A percentile compares a stretch with the other conserved stretches of the same genome.
Conservation (phyloP, 2,329 filamentous ascomycete genomes). For the Arthrocladium fulminans region DNA sequence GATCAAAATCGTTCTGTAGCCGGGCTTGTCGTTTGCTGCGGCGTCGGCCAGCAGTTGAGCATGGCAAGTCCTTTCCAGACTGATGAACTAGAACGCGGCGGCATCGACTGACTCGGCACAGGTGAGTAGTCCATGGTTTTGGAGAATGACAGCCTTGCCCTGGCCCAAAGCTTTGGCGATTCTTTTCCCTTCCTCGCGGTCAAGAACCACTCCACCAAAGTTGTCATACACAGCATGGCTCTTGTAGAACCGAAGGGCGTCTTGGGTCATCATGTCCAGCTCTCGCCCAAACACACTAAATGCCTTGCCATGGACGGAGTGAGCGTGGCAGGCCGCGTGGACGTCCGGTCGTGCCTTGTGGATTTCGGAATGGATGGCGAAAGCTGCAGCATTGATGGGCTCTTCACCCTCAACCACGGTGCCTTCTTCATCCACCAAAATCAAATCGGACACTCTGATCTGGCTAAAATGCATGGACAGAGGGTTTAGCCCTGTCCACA, state of each 20-base stretch:
- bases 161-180: constrained; percentile 34
- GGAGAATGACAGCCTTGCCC: constrained; percentile 22
- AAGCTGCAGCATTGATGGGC: constrained; percentile 40
- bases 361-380: constrained; percentile 39
- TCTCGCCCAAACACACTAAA: constrained; percentile 39
- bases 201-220: constrained; percentile 47
- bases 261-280: constrained; percentile 43
- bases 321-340: constrained; percentile 32
- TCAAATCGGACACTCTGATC: constrained; percentile 35
- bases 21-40: constrained; percentile 43
- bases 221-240: constrained; percentile 34
- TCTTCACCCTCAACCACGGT: constrained; percentile 34
- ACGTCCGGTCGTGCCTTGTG: constrained; percentile 47
- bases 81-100: constrained; percentile 47
- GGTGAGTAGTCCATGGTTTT: constrained; percentile 38
- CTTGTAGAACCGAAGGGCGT: constrained; percentile 34
- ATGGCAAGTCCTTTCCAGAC: constrained; percentile 34
- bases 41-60: constrained; percentile 35
- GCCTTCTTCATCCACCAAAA: constrained; percentile 37
- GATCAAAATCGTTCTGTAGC: constrained; percentile 29
- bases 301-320: constrained; percentile 40
- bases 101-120: constrained; percentile 43
- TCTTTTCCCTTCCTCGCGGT: constrained; percentile 41
- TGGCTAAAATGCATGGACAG: constrained; percentile 38
- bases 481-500: constrained; percentile 32